Base-by-base conservation (phyloP, 371 early-diverging fungal genomes). In the Apophysomyces elegans region DNA sequence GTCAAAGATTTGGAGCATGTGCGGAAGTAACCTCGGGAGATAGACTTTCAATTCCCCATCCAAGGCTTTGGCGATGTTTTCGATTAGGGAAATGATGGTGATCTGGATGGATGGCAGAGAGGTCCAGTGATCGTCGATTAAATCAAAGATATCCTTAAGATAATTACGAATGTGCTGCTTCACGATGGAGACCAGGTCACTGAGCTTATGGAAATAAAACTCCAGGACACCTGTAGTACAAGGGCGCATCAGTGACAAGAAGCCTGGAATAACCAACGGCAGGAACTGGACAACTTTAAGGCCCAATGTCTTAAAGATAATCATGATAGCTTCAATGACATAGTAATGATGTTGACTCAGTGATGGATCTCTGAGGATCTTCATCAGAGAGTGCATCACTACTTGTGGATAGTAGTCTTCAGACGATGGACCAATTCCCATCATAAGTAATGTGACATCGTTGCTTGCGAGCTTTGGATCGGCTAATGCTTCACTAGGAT, bases 281-380 rank as follows among this genome's bases (percentile, higher is more conserved):
- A 97, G 84, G 57, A 96, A 91, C 3, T 92, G 91, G 12, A 92
- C 87, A 60, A 93, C 89, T 43, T 86, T 90, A 5, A 95, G 84
- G 4, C 96, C 94, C 18, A 96, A 80, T 0, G 96, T 92, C 58
- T 93, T 91, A 81, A 97, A 97, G 46, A 98, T 95, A 59, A 90
- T 90, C 88, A 96, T 91, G 66, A 97, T 89, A 21, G 98, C 98
- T 68, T 95, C 92, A 45, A 95, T 90, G 1, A 95, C 98, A 21
- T 91, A 87, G 4, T 92, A 89, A 75, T 97, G 98, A 68, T 95
- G 93, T 26, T 82, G 78, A 62, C 86, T 87, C 13, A 97, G 80
- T 0, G 93, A 90, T 5, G 92, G 87, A 74, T 97, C 96, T 60
- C 90, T 76, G 13, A 98, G 78, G 54, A 99, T 96, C 72, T 90